Percentiles rank a stretch among this genome's conserved stretches.
These are phyloP conservation scores for Fusarium subglutinans DNA, from an alignment of 2,329 filamentous ascomycete species.

Conservation along the genomic window DNA sequence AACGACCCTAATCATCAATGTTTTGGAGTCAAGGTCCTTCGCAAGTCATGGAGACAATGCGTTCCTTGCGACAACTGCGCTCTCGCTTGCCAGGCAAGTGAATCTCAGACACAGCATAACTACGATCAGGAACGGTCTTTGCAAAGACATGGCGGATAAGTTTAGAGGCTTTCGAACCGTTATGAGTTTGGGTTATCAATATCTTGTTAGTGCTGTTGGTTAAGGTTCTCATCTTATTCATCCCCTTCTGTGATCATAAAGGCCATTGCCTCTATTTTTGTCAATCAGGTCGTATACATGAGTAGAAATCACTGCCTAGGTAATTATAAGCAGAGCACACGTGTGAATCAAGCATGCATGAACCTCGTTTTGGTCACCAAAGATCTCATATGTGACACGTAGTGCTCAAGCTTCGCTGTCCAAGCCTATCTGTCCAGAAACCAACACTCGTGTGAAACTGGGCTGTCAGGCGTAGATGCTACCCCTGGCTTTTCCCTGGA, in stretches of 20 bases:
- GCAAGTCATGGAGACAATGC: constrained; percentile 66
- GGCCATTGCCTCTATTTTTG: background rate
- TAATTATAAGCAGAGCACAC: background rate
- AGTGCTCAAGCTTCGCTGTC: background rate
- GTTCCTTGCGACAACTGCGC: constrained; percentile 62
- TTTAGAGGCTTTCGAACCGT: background rate
- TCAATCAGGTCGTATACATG: constrained; percentile 1
- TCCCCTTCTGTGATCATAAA: background rate
- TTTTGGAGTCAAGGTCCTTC: constrained; percentile 71
- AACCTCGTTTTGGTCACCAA: constrained; percentile 1
- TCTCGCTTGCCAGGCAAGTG: constrained; percentile 9
- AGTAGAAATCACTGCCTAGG: constrained; percentile 2
- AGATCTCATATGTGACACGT: constrained; percentile 18
- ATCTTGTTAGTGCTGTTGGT: background rate
- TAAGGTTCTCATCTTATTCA: background rate
- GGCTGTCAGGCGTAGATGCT: constrained; percentile 6
- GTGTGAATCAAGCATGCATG: constrained; percentile 5
- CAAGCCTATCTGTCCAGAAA: background rate
- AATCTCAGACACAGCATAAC: constrained; percentile 7
- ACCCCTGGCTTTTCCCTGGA: constrained; percentile 11
- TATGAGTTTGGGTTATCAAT: background rate
- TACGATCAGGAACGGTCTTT: background rate
- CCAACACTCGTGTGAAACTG: constrained; percentile 19
- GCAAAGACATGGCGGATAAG: background rate
- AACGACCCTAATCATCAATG: constrained; percentile 77